Percentiles rank a stretch among this genome's conserved stretches.
Evolutionary conservation across 1,284 basidiomycete genomes (phyloP).

Genomic region (Boletus semigastroideus): DNA sequence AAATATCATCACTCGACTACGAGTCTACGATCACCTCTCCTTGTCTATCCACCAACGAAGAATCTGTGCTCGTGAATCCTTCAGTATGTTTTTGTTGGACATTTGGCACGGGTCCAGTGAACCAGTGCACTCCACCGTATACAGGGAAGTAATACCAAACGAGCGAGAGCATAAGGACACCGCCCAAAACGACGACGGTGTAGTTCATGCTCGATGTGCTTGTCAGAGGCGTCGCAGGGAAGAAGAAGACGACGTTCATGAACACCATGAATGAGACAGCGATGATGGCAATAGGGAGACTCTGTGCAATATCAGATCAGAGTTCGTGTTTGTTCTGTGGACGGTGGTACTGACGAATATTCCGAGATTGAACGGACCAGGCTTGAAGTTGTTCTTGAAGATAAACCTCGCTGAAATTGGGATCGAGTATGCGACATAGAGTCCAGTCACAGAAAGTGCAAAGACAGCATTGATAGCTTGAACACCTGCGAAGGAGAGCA

Average conservation of each 20-base stretch:
- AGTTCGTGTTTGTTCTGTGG: background rate
- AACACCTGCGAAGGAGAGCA: constrained; percentile 27
- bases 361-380: constrained; percentile 37
- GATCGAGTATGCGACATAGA: constrained; percentile 23
- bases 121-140: constrained; percentile 29
- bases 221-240: constrained; percentile 21
- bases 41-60: background rate
- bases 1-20: too few species aligned
- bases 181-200: constrained; percentile 29
- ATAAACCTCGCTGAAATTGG: constrained; percentile 28
- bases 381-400: constrained; percentile 30
- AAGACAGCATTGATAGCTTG: constrained; percentile 33
- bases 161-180: constrained; percentile 21
- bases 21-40: too few species aligned
- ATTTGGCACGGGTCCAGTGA: constrained; percentile 21
- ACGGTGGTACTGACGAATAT: constrained; percentile 14
- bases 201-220: constrained; percentile 31
- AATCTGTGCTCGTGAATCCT: background rate
- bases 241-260: constrained; percentile 31
- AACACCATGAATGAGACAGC: constrained; percentile 30
- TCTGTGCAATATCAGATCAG: constrained; percentile 10
- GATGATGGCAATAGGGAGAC: constrained; percentile 26
- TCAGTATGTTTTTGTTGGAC: background rate
- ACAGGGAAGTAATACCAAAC: constrained; percentile 32
- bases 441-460: constrained; percentile 17